Evolutionary conservation across 179 eudicot species (phyloP).

Genomic region (Silene coronaria): DNA sequence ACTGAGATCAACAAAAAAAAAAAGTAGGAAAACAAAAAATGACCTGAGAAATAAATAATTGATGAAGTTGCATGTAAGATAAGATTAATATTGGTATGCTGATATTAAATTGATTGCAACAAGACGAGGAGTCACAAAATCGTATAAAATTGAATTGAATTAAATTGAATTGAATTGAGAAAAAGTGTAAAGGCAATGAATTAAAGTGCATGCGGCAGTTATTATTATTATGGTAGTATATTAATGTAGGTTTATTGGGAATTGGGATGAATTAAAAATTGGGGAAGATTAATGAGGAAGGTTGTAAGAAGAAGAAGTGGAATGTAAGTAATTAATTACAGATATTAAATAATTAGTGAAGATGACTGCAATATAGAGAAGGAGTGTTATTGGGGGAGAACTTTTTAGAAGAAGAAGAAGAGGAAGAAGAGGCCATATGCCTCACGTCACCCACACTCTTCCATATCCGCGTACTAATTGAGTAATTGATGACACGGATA

Average conservation of each 20-base stretch:
- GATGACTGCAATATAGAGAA: too few species aligned
- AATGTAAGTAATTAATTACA: too few species aligned
- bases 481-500: not conserved
- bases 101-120: not conserved
- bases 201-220: not conserved
- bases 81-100: too few species aligned
- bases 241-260: too few species aligned
- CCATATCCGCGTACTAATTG: not conserved
- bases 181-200: not conserved
- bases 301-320: constrained; percentile 1
- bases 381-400: too few species aligned
- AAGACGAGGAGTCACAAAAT: not conserved
- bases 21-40: constrained; percentile 7
- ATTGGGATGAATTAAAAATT: too few species aligned
- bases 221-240: too few species aligned
- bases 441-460: constrained; percentile 20
- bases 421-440: not conserved
- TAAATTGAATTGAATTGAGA: constrained; percentile 4
- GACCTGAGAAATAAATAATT: constrained; percentile 39
- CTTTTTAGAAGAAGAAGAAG: too few species aligned
- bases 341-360: not conserved
- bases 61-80: not conserved
- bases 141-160: not conserved
- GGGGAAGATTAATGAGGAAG: too few species aligned
- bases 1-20: too few species aligned